Base-by-base conservation (phyloP, 1,284 basidiomycete species). In the Ceratobasidium theobromae region DNA sequence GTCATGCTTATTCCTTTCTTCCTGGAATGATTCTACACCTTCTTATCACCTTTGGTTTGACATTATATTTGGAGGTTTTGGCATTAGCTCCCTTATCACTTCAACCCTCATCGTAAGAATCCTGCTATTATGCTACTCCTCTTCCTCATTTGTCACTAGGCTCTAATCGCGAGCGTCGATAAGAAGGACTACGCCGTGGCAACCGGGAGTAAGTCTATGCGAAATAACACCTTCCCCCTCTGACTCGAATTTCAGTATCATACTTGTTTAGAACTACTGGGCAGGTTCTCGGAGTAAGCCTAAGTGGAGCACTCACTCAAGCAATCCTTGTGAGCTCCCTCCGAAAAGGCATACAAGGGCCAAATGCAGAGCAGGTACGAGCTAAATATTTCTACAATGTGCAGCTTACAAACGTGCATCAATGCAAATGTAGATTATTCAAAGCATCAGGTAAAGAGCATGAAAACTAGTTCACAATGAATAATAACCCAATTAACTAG, bases 191-290 rank as follows among this genome's bases (percentile, higher is more conserved):
- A 93, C 79, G 86, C 93, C 1, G 85, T 95, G 32, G 92, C 91
- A 53, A 95, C 89, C 38, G 91, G 91, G 73, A 88, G 92, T 95
- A 77, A 78, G 91, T 80, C 18, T 16, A 21, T n/a, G n/a, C n/a
- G n/a, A n/a, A n/a, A n/a, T n/a, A n/a, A n/a, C n/a, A n/a, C 21
- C 3, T 18, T 23, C n/a, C 21, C 28, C 70, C 69, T 21, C 69
- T 72, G 53, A 35, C n/a, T n/a, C n/a, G n/a, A n/a, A n/a, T n/a
- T 28, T 38, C 72, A 95, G 92, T 95, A 71, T 92, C 91, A 25
- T 95, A 95, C 77, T 80, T 95, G 54, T 94, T 93, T 79, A 82
- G 93, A 71, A 94, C 92, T 4, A 91, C 91, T 11, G 93, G 93
- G 14, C 93, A 95, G 78, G 93, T 94, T 21, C 82, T 95, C 49